These are phyloP conservation scores for Cercophora samala DNA, from an alignment of 495 filamentous ascomycete species.

Conservation along the genomic window DNA sequence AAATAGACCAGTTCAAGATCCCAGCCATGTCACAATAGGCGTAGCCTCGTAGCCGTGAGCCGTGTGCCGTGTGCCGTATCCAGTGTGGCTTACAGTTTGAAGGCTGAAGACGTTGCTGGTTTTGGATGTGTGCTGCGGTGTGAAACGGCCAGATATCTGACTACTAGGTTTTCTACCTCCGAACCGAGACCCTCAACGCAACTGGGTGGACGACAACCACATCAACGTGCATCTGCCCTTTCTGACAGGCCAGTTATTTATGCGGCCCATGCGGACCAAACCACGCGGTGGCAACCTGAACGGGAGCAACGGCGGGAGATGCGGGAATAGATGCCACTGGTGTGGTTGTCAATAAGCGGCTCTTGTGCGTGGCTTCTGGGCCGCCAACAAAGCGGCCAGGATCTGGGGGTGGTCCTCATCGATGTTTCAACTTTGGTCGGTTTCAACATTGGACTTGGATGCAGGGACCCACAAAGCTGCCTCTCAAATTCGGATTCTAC, in stretches of 20 bases:
- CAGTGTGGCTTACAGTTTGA: conserved; percentile 2
- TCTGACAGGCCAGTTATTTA: not conserved
- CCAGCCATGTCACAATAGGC: conserved; percentile 8
- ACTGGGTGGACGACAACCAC: not conserved
- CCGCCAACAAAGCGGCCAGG: not conserved
- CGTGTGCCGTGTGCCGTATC: not conserved
- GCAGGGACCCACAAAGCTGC: conserved; percentile 19
- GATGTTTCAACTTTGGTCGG: not conserved
- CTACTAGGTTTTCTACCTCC: not conserved
- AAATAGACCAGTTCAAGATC: conserved; percentile 19
- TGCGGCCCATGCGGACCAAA: not conserved
- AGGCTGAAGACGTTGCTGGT: conserved; percentile 1
- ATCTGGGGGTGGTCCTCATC: not conserved
- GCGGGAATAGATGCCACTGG: conserved; percentile 1
- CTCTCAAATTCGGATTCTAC: conserved; percentile 10
- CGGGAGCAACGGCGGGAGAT: conserved; percentile 11
- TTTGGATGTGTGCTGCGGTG: not conserved
- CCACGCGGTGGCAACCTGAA: conserved; percentile 8
- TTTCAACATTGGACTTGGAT: conserved; percentile 7
- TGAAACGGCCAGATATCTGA: not conserved
- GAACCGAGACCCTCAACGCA: conserved; percentile 11
- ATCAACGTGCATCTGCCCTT: not conserved
- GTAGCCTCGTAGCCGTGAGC: conserved; percentile 8
- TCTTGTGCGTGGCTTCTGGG: not conserved
- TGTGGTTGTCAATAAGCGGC: conserved; percentile 1